phyloP scores from a whole-genome alignment of 2,329 filamentous ascomycete species.

The Sordariomycetes sp. region DNA sequence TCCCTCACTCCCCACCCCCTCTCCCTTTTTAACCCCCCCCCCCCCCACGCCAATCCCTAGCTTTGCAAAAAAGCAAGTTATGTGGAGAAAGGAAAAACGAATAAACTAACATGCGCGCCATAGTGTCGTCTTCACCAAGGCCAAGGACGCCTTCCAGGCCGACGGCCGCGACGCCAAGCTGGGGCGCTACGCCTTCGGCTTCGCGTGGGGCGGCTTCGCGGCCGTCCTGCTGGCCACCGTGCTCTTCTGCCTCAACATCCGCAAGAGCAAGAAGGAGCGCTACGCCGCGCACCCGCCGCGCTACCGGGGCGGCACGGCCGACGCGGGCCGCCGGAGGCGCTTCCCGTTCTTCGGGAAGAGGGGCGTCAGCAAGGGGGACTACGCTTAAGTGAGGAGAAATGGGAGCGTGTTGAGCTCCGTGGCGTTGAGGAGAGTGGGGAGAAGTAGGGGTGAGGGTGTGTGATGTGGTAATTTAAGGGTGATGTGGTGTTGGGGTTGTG shows the following conservation, averaged over 20 bases:
- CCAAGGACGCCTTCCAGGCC: conserved; percentile 52
- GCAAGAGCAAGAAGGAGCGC: conserved; percentile 25
- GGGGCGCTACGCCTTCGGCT: conserved; percentile 62
- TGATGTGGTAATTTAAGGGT: background rate
- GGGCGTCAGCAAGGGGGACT: background rate
- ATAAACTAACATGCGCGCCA: conserved; percentile 13
- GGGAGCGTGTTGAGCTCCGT: background rate
- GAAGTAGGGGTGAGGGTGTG: background rate
- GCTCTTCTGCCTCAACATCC: conserved; percentile 55
- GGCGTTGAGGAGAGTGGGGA: background rate
- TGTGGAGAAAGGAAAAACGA: conserved; percentile 6
- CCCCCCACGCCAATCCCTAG: background rate
- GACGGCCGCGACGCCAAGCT: conserved; percentile 46
- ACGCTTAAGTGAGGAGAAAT: background rate
- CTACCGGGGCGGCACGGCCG: background rate
- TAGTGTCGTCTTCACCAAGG: conserved; percentile 55
- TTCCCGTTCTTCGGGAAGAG: background rate
- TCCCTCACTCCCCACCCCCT: background rate
- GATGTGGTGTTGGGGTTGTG: background rate
- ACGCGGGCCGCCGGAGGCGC: background rate
- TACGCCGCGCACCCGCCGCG: background rate
- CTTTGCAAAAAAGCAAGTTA: background rate
- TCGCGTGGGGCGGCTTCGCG: conserved; percentile 64
- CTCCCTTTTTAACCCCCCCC: conserved; percentile 2
- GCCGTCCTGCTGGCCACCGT: conserved; percentile 55